phyloP scores from a whole-genome alignment of 1,139 yeast species.

The Saccharomyces hybrid region DNA sequence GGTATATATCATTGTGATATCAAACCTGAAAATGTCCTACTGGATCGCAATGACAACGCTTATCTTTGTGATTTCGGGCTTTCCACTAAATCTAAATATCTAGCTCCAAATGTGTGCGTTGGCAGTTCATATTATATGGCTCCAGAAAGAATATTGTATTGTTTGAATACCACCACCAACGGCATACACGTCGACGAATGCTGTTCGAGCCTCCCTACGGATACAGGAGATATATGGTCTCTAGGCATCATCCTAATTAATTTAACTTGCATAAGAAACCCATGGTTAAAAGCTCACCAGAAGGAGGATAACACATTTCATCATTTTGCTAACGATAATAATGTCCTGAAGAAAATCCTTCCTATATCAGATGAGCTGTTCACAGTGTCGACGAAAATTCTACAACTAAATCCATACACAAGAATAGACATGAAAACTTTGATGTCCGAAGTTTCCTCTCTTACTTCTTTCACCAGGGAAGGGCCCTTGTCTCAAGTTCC shows the following conservation, averaged over 20 bases:
- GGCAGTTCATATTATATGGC: constrained; percentile 93
- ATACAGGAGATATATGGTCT: constrained; percentile 84
- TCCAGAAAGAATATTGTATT: constrained; percentile 62
- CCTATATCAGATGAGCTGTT: constrained; percentile 44
- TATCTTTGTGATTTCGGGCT: constrained; percentile 81
- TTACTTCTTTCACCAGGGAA: constrained; percentile 34
- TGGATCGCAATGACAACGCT: constrained; percentile 51
- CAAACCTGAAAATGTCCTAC: constrained; percentile 82
- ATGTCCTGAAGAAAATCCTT: constrained; percentile 48
- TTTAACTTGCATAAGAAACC: constrained; percentile 76
- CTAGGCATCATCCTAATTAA: constrained; percentile 75
- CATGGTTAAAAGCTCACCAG: constrained; percentile 79
- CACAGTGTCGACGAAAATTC: constrained; percentile 45
- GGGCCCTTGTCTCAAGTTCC: constrained; percentile 34
- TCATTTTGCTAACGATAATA: constrained; percentile 43
- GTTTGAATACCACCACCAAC: constrained; percentile 8
- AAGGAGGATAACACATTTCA: constrained; percentile 50
- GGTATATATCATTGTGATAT: constrained; percentile 82
- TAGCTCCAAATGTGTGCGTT: constrained; percentile 69
- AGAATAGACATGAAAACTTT: constrained; percentile 50
- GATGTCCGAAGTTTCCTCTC: constrained; percentile 29
- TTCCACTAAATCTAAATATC: constrained; percentile 52
- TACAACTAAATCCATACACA: constrained; percentile 55
- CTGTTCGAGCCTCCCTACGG: constrained; percentile 44
- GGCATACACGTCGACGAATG: constrained; percentile 20